phyloP scores from a whole-genome alignment of 495 filamentous ascomycete genomes.

The Lasiosphaeria hispida region DNA sequence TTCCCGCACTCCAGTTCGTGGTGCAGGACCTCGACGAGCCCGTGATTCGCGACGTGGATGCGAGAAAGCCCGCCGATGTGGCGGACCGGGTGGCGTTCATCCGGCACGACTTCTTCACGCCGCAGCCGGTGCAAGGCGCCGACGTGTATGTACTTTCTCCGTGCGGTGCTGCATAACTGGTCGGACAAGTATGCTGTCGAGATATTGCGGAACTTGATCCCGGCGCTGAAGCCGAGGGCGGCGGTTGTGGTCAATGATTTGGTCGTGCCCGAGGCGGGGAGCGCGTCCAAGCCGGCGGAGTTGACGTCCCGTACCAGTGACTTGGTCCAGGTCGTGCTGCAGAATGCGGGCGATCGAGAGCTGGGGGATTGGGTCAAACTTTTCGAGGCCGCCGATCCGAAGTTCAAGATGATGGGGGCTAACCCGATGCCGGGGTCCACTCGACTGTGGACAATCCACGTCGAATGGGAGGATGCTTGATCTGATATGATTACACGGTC shows the following conservation, averaged over 20 bases:
- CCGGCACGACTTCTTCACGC: constrained; percentile 46
- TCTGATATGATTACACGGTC: no score
- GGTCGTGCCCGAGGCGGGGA: constrained; percentile 14
- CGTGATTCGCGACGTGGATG: not conserved
- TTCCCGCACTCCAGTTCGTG: not conserved
- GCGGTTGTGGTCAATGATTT: constrained; percentile 44
- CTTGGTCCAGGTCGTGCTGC: not conserved
- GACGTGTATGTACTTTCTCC: constrained; percentile 49
- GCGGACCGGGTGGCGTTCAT: constrained; percentile 36
- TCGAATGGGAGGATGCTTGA: no score
- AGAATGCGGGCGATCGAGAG: not conserved
- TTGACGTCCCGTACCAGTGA: not conserved
- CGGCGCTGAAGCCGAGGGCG: constrained; percentile 34
- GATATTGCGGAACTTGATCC: constrained; percentile 40
- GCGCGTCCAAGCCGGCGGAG: not conserved
- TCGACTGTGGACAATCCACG: no score
- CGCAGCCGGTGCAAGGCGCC: constrained; percentile 42
- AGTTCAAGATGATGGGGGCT: not conserved
- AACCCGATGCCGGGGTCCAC: no score
- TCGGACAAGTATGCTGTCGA: constrained; percentile 34
- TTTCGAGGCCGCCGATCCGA: not conserved
- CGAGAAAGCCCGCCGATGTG: not conserved
- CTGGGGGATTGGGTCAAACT: not conserved
- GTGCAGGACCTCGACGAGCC: not conserved
- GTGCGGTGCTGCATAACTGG: constrained; percentile 51